A percentile compares a stretch with the other conserved stretches of the same genome.
These are phyloP conservation scores for Podaxis rugospora DNA, from an alignment of 768 basidiomycete species.

Conservation along the genomic window DNA sequence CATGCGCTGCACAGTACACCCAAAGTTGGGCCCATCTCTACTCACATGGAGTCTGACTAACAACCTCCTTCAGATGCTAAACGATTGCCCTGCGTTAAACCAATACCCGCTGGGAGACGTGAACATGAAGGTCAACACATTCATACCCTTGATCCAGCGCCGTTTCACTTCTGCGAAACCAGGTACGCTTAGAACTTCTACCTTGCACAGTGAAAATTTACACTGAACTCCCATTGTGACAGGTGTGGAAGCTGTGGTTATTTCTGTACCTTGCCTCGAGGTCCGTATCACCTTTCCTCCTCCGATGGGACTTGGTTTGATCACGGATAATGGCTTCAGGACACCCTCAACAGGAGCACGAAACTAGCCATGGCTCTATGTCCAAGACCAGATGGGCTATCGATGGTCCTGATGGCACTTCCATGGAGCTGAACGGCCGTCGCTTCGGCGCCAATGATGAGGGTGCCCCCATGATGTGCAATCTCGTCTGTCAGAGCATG, in stretches of 20 bases:
- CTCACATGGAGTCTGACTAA: not conserved
- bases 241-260: slow-evolving; percentile 57
- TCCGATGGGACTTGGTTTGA: not conserved
- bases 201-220: not conserved
- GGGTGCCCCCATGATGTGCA: slow-evolving; percentile 64
- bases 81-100: slow-evolving; percentile 44
- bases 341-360: slow-evolving; percentile 56
- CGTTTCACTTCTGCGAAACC: slow-evolving; percentile 52
- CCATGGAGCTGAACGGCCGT: slow-evolving; percentile 50
- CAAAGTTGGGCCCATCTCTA: slow-evolving; percentile 34
- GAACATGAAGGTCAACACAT: slow-evolving; percentile 44
- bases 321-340: slow-evolving; percentile 26
- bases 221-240: not conserved
- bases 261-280: slow-evolving; percentile 46
- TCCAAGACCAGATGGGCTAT: slow-evolving; percentile 52
- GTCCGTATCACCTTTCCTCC: no score
- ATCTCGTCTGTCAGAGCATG: slow-evolving; percentile 47
- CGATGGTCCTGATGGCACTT: slow-evolving; percentile 45
- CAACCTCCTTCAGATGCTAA: slow-evolving; percentile 35
- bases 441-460: slow-evolving; percentile 50
- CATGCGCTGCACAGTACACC: slow-evolving; percentile 34
- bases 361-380: slow-evolving; percentile 64
- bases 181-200: slow-evolving; percentile 25
- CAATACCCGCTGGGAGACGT: slow-evolving; percentile 37
- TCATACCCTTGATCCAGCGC: slow-evolving; percentile 39